Evolutionary conservation across 345 rosid genomes (phyloP).

Genomic region (Eucalyptus regnans): DNA sequence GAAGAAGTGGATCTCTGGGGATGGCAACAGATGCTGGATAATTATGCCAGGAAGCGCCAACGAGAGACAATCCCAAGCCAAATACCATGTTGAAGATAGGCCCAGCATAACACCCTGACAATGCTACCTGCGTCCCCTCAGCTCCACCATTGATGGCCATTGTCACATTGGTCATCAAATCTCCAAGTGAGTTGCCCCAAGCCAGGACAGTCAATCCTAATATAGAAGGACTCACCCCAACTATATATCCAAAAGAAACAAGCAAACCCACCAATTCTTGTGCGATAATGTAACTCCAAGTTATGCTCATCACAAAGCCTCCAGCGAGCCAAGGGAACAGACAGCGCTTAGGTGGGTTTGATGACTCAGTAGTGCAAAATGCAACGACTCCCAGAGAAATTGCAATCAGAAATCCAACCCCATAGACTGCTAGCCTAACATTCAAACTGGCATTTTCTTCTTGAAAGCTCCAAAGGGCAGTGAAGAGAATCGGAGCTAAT

Average conservation of each 20-base stretch:
- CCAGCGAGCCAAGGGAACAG: conserved; percentile 66
- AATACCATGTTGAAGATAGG: conserved; percentile 70
- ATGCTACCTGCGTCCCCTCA: conserved; percentile 63
- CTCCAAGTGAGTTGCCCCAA: conserved; percentile 93
- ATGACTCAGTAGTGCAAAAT: conserved; percentile 27
- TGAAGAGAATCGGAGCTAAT: conserved; percentile 57
- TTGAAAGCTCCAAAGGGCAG: conserved; percentile 35
- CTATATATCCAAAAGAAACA: conserved; percentile 53
- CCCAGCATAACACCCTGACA: conserved; percentile 87
- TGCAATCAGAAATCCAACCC: conserved; percentile 33
- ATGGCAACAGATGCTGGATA: conserved; percentile 42
- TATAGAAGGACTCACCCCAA: conserved; percentile 57
- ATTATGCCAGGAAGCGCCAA: conserved; percentile 37
- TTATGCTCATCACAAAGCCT: conserved; percentile 82
- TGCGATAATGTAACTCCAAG: conserved; percentile 79
- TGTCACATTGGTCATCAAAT: conserved; percentile 60
- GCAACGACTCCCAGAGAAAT: conserved; percentile 41
- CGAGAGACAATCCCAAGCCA: conserved; percentile 68
- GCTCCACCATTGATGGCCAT: conserved; percentile 61
- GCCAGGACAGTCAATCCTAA: conserved; percentile 78
- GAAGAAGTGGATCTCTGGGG: conserved; percentile 36
- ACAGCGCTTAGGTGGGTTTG: conserved; percentile 53
- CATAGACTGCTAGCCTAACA: conserved; percentile 17
- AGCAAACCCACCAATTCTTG: conserved; percentile 75
- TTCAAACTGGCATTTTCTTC: background rate